These are phyloP conservation scores for Venturia aucupariae DNA, from an alignment of 2,329 filamentous ascomycete genomes.

Conservation along the genomic window DNA sequence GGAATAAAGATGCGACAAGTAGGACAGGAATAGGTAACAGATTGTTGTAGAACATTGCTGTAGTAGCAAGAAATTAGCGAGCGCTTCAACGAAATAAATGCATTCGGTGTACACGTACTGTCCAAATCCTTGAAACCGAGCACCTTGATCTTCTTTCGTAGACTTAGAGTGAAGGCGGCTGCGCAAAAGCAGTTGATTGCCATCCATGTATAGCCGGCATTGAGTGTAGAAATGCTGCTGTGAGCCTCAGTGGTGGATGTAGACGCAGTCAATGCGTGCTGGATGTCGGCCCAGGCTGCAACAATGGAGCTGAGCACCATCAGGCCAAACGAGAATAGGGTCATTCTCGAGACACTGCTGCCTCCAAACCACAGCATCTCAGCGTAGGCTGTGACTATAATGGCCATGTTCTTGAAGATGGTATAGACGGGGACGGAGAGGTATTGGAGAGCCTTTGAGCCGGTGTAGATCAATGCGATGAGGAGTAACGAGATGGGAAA, in stretches of 20 bases:
- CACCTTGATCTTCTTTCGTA: slow-evolving; percentile 98
- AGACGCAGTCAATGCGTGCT: slow-evolving; percentile 64
- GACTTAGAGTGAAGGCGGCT: slow-evolving; percentile 77
- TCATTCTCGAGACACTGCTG: slow-evolving; percentile 67
- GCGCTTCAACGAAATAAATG: background rate
- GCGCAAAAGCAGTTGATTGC: slow-evolving; percentile 91
- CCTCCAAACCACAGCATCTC: slow-evolving; percentile 98
- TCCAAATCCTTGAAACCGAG: slow-evolving; percentile 99
- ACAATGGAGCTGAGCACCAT: slow-evolving; percentile 95
- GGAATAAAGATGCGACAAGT: slow-evolving; percentile 66
- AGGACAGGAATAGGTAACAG: slow-evolving; percentile 91
- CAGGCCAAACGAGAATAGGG: slow-evolving; percentile 85
- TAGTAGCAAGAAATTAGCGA: background rate
- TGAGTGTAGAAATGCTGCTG: slow-evolving; percentile 75
- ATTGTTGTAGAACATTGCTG: slow-evolving; percentile 99
- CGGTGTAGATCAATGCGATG: slow-evolving; percentile 98
- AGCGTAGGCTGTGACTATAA: slow-evolving; percentile 95
- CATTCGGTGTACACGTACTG: slow-evolving; percentile 54
- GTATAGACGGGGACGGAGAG: slow-evolving; percentile 98
- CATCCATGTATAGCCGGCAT: slow-evolving; percentile 97
- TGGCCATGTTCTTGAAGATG: slow-evolving; percentile 99
- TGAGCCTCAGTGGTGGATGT: slow-evolving; percentile 50
- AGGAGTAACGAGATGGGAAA: slow-evolving; percentile 92
- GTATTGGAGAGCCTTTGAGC: slow-evolving; percentile 89
- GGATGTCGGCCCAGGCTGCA: slow-evolving; percentile 95